Evolutionary conservation across 306 rosid species (phyloP).

Genomic region (Dryas octopetala): DNA sequence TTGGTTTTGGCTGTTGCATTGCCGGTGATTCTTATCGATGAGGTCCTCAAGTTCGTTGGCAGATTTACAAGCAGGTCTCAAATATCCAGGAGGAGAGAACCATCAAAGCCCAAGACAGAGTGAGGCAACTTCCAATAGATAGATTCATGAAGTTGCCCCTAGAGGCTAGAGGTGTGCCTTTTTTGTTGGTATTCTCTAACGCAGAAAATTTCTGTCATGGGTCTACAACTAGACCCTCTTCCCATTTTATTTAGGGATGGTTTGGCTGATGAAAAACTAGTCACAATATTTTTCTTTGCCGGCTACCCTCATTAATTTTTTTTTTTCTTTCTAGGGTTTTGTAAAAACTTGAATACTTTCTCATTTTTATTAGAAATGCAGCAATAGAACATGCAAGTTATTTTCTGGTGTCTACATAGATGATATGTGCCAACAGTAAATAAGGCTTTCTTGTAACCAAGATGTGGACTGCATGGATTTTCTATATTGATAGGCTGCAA

Average conservation of each 20-base stretch:
- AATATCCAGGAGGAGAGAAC: conserved; percentile 29
- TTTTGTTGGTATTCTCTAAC: background rate
- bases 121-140: conserved; percentile 28
- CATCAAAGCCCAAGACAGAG: conserved; percentile 61
- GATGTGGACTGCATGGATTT: too few relatives aligned
- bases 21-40: conserved; percentile 40
- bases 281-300: background rate
- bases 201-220: conserved; percentile 18
- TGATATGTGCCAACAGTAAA: too few relatives aligned
- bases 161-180: background rate
- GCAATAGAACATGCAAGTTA: background rate
- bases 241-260: conserved; percentile 44
- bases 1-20: conserved; percentile 41
- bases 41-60: conserved; percentile 38
- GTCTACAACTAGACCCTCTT: conserved; percentile 39
- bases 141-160: background rate
- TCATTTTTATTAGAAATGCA: background rate
- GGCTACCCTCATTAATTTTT: conserved; percentile 27
- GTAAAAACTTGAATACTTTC: background rate
- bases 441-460: too few relatives aligned
- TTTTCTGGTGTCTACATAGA: background rate
- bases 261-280: conserved; percentile 26
- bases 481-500: too few relatives aligned
- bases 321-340: background rate
- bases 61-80: conserved; percentile 37